Conservation (phyloP, 352 stramenopile species). For the Globisporangium nodosum region DNA sequence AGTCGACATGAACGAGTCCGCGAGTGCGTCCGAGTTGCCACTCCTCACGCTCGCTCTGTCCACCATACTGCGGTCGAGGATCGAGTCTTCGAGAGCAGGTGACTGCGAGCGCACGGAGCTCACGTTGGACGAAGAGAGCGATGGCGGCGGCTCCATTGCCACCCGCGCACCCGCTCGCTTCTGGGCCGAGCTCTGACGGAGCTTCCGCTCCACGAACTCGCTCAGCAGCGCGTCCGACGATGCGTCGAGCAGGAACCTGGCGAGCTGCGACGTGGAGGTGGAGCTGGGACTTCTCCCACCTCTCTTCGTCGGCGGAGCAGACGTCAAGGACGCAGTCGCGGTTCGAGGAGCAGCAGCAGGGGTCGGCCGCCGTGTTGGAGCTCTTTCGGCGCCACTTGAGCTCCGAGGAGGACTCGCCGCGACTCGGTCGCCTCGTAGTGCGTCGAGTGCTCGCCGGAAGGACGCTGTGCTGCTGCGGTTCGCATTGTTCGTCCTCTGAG, state of each 20-base stretch:
- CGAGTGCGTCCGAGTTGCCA: neutral
- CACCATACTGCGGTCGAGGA: constrained; percentile 14
- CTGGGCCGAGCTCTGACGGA: constrained; percentile 22
- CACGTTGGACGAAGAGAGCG: constrained; percentile 24
- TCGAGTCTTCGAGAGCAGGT: constrained; percentile 26
- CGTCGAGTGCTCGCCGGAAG: constrained; percentile 45
- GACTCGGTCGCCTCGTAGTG: constrained; percentile 33
- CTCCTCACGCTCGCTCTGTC: neutral
- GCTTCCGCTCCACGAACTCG: constrained; percentile 64
- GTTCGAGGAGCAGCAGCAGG: neutral
- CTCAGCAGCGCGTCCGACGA: constrained; percentile 48
- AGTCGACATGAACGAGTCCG: constrained; percentile 22
- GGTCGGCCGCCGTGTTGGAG: neutral
- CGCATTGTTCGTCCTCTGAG: neutral
- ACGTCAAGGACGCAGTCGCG: neutral
- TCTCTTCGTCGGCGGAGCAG: neutral
- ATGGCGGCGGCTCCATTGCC: constrained; percentile 39
- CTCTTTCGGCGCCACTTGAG: neutral
- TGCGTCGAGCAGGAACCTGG: constrained; percentile 40
- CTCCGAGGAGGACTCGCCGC: neutral
- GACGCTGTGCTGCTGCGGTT: constrained; percentile 14
- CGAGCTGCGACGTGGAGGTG: constrained; percentile 25
- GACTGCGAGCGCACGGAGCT: constrained; percentile 20
- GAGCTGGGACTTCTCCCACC: constrained; percentile 6
- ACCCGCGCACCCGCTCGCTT: constrained; percentile 3